Percentiles rank a stretch among this genome's conserved stretches.
Conservation (phyloP, 257 asterid genomes). For the Salvia hispanica region DNA sequence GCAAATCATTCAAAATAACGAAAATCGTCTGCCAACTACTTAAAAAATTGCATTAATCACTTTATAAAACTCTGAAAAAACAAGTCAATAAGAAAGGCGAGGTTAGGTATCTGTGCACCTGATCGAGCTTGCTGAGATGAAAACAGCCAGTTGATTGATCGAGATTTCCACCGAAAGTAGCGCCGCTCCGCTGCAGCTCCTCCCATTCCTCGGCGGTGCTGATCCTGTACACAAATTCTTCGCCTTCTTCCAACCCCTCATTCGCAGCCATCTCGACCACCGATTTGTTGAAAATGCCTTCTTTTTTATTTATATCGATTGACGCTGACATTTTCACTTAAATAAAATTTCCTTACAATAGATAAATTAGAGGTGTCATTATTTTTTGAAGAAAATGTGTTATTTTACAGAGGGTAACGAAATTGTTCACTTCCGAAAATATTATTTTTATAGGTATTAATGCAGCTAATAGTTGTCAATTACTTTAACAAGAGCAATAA, state of each 20-base stretch:
- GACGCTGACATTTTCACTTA: neutral
- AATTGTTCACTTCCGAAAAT: too few species aligned
- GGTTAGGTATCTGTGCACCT: conserved; percentile 42
- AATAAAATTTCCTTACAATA: too few species aligned
- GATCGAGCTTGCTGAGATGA: conserved; percentile 81
- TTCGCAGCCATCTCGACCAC: conserved; percentile 34
- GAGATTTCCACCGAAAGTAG: conserved; percentile 58
- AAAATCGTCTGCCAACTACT: neutral
- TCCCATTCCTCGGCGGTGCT: conserved; percentile 84
- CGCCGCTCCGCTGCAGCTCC: conserved; percentile 53
- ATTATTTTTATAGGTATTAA: too few species aligned
- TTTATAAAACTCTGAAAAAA: neutral
- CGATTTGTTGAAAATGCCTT: neutral
- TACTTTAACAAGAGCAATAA: too few species aligned
- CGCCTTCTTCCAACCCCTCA: conserved; percentile 34
- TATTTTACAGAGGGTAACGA: too few species aligned
- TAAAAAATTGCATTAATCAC: neutral
- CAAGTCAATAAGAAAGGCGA: neutral
- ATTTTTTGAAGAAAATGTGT: too few species aligned
- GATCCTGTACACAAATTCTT: conserved; percentile 63
- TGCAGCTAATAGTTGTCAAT: too few species aligned
- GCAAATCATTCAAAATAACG: neutral
- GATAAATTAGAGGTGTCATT: too few species aligned
- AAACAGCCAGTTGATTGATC: conserved; percentile 69
- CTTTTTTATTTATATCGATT: neutral